Conservation (phyloP, 306 rosid genomes). For the Albizia julibrissin region DNA sequence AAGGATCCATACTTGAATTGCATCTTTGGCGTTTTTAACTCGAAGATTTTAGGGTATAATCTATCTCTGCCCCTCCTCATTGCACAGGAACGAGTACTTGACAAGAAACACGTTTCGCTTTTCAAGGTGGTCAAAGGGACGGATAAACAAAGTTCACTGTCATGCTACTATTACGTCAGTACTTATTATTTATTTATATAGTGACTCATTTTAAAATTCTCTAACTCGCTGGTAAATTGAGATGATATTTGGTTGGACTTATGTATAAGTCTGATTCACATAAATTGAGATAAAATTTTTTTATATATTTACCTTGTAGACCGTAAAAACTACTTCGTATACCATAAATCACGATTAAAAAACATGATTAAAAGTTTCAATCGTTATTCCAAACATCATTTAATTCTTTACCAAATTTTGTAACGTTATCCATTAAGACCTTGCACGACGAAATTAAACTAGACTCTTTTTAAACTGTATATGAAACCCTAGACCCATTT, state of each 20-base stretch:
- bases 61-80: neutral
- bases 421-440: neutral
- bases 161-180: conserved; percentile 11
- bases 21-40: neutral
- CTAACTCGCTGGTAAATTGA: too few species aligned
- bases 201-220: neutral
- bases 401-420: neutral
- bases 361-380: too few species aligned
- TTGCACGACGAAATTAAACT: neutral
- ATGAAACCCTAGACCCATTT: neutral
- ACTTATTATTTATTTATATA: too few species aligned
- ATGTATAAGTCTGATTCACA: too few species aligned
- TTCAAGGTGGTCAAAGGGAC: conserved; percentile 34
- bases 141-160: conserved; percentile 36
- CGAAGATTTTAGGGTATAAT: neutral
- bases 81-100: neutral
- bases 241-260: too few species aligned
- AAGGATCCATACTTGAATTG: neutral
- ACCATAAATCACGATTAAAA: too few species aligned
- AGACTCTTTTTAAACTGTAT: neutral
- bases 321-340: too few species aligned
- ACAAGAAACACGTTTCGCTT: conserved; percentile 21
- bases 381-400: too few species aligned
- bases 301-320: too few species aligned
- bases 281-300: too few species aligned